Base-by-base conservation (phyloP, 106 monocot species). In the Ottelia alismoides region DNA sequence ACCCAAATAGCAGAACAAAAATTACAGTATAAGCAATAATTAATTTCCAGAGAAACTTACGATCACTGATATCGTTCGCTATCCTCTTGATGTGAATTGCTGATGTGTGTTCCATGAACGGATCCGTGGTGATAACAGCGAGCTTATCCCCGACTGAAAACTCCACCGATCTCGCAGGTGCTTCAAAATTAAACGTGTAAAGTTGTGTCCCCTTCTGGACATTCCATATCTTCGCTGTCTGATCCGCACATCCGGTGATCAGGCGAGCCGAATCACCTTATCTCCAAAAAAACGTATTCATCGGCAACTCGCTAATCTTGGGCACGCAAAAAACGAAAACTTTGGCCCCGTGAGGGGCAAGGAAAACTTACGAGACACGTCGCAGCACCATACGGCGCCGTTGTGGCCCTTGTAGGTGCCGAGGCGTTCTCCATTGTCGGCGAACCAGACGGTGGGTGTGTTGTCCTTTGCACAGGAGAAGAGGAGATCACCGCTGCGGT, bases 391-490 rank as follows among this genome's bases (percentile, higher is more conserved):
- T 19, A 89, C 84, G 29, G 89, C 89, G 44, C 89, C 89, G 45
- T 89, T 89, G 72, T 89, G 89, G 54, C 89, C 89, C 22, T 67
- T 70, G 67, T 84, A 84, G 40, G 77, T 77, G 9, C 89, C 89
- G n/a, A 89, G 80, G 10, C 89, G 72, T 63, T 89, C 77, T 60
- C 89, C 89, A 28, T 80, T 74, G 60, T 89, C 89, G 31, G 89
- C 89, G 55, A 77, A 89, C 89, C 89, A 89, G 24, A 89, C 77
- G 25, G 84, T 89, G 20, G 89, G 89, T 16, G 61, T 80, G 70
- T 80, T 83, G 26, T 89, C 89, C 67, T 89, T 89, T 52, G 89
- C 89, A 72, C 89, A 89, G 17, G 89, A 89, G 77, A 89, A 89
- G 52, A 89, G 74, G 22, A 89, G 77, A 54, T 89, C 89, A 0